Conservation (phyloP, 345 rosid species). For the Hibiscus tridactylites region DNA sequence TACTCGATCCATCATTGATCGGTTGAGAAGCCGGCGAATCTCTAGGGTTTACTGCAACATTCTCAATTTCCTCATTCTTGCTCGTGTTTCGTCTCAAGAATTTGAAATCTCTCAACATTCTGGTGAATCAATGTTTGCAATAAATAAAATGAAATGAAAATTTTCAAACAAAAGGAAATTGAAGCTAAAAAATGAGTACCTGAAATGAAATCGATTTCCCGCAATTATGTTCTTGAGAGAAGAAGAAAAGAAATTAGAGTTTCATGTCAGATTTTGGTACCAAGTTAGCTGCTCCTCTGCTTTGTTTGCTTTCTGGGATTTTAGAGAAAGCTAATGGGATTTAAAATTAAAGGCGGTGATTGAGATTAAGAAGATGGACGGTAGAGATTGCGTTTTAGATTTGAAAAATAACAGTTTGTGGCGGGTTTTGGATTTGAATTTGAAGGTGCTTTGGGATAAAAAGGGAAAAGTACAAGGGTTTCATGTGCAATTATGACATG, state of each 20-base stretch:
- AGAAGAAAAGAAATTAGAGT: background rate
- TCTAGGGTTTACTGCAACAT: too few relatives aligned
- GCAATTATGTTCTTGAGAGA: slow-evolving; percentile 9
- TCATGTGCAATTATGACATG: slow-evolving; percentile 1
- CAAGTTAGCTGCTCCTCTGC: background rate
- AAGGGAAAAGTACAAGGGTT: background rate
- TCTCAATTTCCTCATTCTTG: too few relatives aligned
- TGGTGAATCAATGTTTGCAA: too few relatives aligned
- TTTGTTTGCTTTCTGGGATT: background rate
- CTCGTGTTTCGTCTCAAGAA: too few relatives aligned
- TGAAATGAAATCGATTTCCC: slow-evolving; percentile 29
- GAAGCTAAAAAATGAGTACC: slow-evolving; percentile 18
- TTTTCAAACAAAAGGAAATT: background rate
- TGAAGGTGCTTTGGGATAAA: slow-evolving; percentile 12
- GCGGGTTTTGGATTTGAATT: slow-evolving; percentile 48
- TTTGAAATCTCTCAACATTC: too few relatives aligned
- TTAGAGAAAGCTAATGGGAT: background rate
- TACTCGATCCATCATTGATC: too few relatives aligned
- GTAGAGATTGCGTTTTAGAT: slow-evolving; percentile 24
- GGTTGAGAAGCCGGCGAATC: too few relatives aligned
- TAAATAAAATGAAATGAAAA: background rate
- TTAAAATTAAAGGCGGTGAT: background rate
- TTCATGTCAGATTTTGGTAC: slow-evolving; percentile 4
- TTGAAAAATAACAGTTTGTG: slow-evolving; percentile 21
- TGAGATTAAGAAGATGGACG: slow-evolving; percentile 23